Evolutionary conservation across 148 eudicot species (phyloP).

Genomic region (Heliosperma pusillum): DNA sequence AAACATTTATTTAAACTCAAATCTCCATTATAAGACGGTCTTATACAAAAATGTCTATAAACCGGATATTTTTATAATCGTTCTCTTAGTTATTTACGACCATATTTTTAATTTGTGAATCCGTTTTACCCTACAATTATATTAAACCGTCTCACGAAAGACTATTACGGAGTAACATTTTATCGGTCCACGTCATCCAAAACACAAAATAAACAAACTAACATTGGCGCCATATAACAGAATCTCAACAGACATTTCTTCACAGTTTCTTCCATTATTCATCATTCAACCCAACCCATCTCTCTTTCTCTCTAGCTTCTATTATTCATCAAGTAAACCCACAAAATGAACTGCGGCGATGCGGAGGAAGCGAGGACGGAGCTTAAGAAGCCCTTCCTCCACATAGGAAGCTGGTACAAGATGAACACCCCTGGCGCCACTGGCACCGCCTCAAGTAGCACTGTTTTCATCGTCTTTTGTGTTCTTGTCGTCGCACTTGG

Average conservation of each 20-base stretch:
- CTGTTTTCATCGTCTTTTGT: conserved; percentile 64
- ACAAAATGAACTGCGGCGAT: conserved; percentile 29
- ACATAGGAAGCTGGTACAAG: conserved; percentile 83
- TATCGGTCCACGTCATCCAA: too few relatives aligned
- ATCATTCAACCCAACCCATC: not conserved
- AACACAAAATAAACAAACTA: not conserved
- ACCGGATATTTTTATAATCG: too few relatives aligned
- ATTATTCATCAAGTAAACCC: not conserved
- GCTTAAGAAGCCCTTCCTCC: conserved; percentile 59
- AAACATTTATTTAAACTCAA: too few relatives aligned
- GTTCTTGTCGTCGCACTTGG: conserved; percentile 76
- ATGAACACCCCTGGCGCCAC: conserved; percentile 24
- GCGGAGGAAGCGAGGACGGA: conserved; percentile 38
- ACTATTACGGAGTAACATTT: too few relatives aligned
- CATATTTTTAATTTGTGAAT: too few relatives aligned
- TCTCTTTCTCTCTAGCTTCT: not conserved
- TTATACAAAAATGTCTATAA: too few relatives aligned
- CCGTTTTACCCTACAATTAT: too few relatives aligned
- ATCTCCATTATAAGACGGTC: too few relatives aligned
- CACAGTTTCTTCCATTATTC: not conserved
- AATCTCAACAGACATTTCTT: conserved; percentile 4
- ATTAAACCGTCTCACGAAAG: too few relatives aligned
- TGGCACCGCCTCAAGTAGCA: too few relatives aligned
- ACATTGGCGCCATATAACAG: conserved; percentile 28
- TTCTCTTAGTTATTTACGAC: too few relatives aligned